Evolutionary conservation across 495 filamentous ascomycete genomes (phyloP).

Genomic region (Annulohypoxylon nitens): DNA sequence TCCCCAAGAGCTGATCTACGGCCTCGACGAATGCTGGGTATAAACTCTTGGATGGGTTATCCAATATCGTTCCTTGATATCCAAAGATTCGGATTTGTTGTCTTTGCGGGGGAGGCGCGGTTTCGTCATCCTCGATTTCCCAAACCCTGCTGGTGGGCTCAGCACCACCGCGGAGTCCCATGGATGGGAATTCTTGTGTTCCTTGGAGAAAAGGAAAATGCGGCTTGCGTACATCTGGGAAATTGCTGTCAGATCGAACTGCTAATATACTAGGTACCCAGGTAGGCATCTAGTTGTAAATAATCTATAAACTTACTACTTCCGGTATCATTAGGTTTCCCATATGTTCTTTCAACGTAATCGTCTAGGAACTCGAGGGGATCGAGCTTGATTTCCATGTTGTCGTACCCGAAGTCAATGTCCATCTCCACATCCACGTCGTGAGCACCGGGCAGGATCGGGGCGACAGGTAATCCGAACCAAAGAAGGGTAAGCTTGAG

Average conservation of each 20-base stretch:
- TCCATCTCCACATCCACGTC: conserved; percentile 15
- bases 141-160: not conserved
- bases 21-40: conserved; percentile 18
- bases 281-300: not conserved
- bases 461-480: conserved; percentile 49
- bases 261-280: not conserved
- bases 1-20: conserved; percentile 27
- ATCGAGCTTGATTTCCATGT: not conserved
- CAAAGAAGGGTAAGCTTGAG: conserved; percentile 49
- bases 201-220: not conserved
- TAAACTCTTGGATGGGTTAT: not conserved
- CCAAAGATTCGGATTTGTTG: conserved; percentile 20
- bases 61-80: conserved; percentile 26
- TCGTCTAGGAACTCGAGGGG: conserved; percentile 38
- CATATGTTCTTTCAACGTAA: conserved; percentile 21
- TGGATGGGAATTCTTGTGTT: conserved; percentile 18
- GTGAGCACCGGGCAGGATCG: conserved; percentile 33
- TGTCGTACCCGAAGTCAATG: conserved; percentile 27
- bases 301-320: not conserved
- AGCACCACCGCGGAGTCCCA: conserved; percentile 47
- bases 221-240: not conserved
- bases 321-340: conserved; percentile 15
- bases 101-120: not conserved
- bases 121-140: conserved; percentile 1
- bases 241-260: not conserved